Percentiles rank a stretch among this genome's conserved stretches.
phyloP scores from a whole-genome alignment of 225 moss, liverwort and hornwort species.

The Sphagnum contortum region DNA sequence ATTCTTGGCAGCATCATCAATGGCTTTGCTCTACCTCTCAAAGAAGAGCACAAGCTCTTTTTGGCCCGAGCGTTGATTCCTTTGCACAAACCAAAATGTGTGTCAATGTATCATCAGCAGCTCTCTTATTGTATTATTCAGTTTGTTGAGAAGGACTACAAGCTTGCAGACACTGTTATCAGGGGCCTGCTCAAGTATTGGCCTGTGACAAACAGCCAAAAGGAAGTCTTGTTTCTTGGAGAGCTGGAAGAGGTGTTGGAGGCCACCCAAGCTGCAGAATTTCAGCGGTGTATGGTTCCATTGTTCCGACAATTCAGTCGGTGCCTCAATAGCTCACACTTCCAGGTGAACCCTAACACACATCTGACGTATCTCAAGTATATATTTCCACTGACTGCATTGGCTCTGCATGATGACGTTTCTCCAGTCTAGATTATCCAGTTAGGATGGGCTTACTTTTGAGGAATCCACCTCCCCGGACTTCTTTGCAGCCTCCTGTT shows the following conservation, averaged over 20 bases:
- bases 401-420: too few relatives aligned
- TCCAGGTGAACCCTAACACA: slow-evolving; percentile 48
- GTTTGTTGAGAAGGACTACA: slow-evolving; percentile 51
- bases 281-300: slow-evolving; percentile 93
- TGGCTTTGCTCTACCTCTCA: slow-evolving; percentile 55
- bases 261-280: slow-evolving; percentile 94
- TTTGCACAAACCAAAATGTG: slow-evolving; percentile 53
- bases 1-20: slow-evolving; percentile 56
- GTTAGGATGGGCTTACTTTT: too few relatives aligned
- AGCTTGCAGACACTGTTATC: slow-evolving; percentile 48
- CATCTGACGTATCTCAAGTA: too few relatives aligned
- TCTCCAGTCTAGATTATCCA: too few relatives aligned
- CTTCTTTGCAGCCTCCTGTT: too few relatives aligned
- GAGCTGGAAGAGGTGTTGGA: slow-evolving; percentile 97
- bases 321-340: slow-evolving; percentile 92
- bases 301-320: slow-evolving; percentile 90
- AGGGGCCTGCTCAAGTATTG: slow-evolving; percentile 50
- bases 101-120: slow-evolving; percentile 62
- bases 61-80: slow-evolving; percentile 45
- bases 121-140: slow-evolving; percentile 50
- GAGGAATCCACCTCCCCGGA: too few relatives aligned
- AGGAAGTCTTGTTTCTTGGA: slow-evolving; percentile 73
- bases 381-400: too few relatives aligned
- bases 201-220: slow-evolving; percentile 55
- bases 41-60: slow-evolving; percentile 64